Conservation (phyloP, 1,284 basidiomycete species). For the Ganoderma lucidum region DNA sequence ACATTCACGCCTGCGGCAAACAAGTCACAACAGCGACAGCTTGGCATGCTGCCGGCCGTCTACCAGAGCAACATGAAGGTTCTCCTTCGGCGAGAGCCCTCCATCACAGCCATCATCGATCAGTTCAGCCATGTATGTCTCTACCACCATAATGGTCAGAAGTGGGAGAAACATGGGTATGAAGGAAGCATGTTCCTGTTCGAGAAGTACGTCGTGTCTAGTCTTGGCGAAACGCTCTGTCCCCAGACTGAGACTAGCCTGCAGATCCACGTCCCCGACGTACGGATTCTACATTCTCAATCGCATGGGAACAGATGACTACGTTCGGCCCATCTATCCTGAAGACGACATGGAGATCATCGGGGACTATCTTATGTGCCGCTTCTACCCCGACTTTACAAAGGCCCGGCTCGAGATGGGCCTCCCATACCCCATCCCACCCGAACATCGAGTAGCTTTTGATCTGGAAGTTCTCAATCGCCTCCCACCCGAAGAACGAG, state of each 20-base stretch:
- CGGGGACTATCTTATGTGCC: constrained; percentile 77
- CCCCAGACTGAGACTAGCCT: constrained; percentile 15
- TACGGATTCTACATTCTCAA: constrained; percentile 92
- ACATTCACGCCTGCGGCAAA: constrained; percentile 35
- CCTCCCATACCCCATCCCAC: constrained; percentile 41
- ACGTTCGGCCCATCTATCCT: constrained; percentile 77
- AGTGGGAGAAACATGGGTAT: constrained; percentile 86
- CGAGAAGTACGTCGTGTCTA: constrained; percentile 64
- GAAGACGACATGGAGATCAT: constrained; percentile 79
- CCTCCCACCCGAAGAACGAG: constrained; percentile 31
- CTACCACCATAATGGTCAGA: constrained; percentile 73
- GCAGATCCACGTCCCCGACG: constrained; percentile 73
- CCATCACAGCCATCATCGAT: constrained; percentile 82
- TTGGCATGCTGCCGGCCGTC: constrained; percentile 36
- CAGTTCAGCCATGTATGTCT: constrained; percentile 88
- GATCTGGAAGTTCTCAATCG: constrained; percentile 39
- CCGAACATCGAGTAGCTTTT: constrained; percentile 34
- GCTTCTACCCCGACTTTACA: constrained; percentile 77
- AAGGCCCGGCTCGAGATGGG: constrained; percentile 53
- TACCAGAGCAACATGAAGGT: constrained; percentile 87
- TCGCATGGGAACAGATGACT: constrained; percentile 86
- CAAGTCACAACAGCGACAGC: constrained; percentile 36
- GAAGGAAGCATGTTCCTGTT: constrained; percentile 93
- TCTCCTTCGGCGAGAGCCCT: constrained; percentile 80
- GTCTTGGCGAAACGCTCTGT: background rate